These are phyloP conservation scores for Fusarium sambucinum DNA, from an alignment of 2,329 filamentous ascomycete genomes.

Conservation along the genomic window DNA sequence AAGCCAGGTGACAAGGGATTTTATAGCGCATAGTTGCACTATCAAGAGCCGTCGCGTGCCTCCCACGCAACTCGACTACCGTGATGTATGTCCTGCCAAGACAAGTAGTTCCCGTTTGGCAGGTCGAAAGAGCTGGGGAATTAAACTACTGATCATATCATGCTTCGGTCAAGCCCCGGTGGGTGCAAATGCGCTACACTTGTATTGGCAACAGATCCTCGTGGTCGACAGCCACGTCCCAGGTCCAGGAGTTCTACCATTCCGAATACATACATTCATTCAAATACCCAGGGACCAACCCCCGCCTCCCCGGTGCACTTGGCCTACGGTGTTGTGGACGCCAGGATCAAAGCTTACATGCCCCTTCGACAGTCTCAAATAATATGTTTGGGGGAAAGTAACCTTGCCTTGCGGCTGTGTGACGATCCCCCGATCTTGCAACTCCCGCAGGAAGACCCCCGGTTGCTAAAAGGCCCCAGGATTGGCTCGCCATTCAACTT, in stretches of 20 bases:
- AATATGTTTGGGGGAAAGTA: slow-evolving; percentile 23
- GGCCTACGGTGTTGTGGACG: slow-evolving; percentile 27
- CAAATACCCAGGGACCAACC: slow-evolving; percentile 8
- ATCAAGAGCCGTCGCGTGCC: slow-evolving; percentile 26
- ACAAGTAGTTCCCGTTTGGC: slow-evolving; percentile 39
- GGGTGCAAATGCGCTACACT: background rate
- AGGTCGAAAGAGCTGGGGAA: slow-evolving; percentile 28
- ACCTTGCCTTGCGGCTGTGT: slow-evolving; percentile 40
- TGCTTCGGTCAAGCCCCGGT: slow-evolving; percentile 4
- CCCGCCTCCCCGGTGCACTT: slow-evolving; percentile 30
- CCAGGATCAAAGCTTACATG: slow-evolving; percentile 42
- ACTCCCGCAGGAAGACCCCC: slow-evolving; percentile 36
- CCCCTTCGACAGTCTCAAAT: slow-evolving; percentile 34
- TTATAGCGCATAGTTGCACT: background rate
- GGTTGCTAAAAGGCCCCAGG: slow-evolving; percentile 5
- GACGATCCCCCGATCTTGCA: slow-evolving; percentile 45
- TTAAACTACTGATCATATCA: slow-evolving; percentile 35
- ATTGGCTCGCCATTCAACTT: slow-evolving; percentile 33
- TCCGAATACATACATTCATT: slow-evolving; percentile 9
- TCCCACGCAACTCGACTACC: slow-evolving; percentile 26
- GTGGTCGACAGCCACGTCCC: slow-evolving; percentile 12
- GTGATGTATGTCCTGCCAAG: slow-evolving; percentile 34
- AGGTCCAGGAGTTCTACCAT: slow-evolving; percentile 15
- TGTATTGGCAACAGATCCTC: background rate
- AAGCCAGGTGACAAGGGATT: slow-evolving; percentile 19